Evolutionary conservation across 176 grass and related monocot species (phyloP).

Genomic region (Carex pumila): DNA sequence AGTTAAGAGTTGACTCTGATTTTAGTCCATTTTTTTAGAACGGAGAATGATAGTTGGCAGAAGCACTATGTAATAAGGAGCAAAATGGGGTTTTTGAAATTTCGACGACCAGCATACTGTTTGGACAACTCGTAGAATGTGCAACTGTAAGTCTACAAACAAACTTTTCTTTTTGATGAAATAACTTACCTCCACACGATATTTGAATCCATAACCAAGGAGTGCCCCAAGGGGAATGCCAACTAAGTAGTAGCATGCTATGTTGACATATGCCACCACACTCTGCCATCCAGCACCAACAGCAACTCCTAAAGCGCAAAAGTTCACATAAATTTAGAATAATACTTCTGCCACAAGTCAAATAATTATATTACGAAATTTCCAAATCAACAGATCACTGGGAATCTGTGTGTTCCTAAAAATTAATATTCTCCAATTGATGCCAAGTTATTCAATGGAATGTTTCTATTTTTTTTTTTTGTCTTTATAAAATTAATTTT

Average conservation of each 20-base stretch:
- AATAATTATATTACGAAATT: neutral
- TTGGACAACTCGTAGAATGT: neutral
- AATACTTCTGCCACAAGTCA: neutral
- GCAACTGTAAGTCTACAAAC: neutral
- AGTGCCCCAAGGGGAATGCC: slow-evolving; percentile 63
- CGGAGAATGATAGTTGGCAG: neutral
- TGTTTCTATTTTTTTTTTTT: neutral
- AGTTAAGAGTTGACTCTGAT: neutral
- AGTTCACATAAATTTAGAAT: neutral
- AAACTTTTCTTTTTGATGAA: neutral
- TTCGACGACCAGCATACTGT: neutral
- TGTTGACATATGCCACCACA: slow-evolving; percentile 72
- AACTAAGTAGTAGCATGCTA: slow-evolving; percentile 72
- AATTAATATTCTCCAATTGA: neutral
- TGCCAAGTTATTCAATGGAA: neutral
- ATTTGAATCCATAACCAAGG: slow-evolving; percentile 53
- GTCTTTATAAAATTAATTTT: neutral
- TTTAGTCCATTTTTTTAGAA: neutral
- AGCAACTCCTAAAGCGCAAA: slow-evolving; percentile 50
- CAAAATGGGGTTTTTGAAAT: neutral
- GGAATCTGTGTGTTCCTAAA: neutral
- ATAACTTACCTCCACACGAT: slow-evolving; percentile 48
- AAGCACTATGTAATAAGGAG: neutral
- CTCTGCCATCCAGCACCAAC: slow-evolving; percentile 71
- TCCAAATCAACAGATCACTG: neutral